Base-by-base conservation (phyloP, 1,139 yeast species). In the Blastobotrys ciferrii region DNA sequence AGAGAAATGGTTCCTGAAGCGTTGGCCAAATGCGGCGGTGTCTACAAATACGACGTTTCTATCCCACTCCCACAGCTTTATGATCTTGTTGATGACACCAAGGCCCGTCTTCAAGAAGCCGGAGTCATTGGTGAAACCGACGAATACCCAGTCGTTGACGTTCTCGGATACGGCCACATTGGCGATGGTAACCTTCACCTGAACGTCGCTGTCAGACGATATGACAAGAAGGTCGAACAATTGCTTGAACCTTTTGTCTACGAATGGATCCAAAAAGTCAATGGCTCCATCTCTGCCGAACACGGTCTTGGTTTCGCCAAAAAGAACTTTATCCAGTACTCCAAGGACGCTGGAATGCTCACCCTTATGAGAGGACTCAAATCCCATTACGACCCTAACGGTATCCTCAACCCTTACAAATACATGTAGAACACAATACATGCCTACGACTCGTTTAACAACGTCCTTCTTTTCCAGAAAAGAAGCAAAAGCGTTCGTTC, bases 301-400 rank as follows among this genome's bases (percentile, higher is more conserved):
- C 98, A 92, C 67, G 98, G 98, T 3, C 75, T 92, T 53, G 98
- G 98, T 0, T 87, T 92, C 78, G 96, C 91, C 64, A 92, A 92
- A 83, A 87, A 85, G 60, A 84, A 86, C 63, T 92, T 86, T 66
- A 77, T 91, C 58, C 84, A 84, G 9, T 91, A 91, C 72, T 79
- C 95, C 54, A 91, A 89, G 74, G 79, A 80, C 56, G 80, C 76
- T 5, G 71, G 72, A 43, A 89, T 87, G 66, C 78, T 92, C 53
- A 66, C 72, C 41, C 66, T 87, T 71, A 89, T 92, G 76, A 84
- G 84, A 64, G 80, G 79, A 37, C 70, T 91, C 59, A 91, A 91
- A 70, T 60, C 73, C n/a, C 82, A 79, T 57, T 89, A 81, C 63
- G 98, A 91, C 73, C 97, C 97, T 55, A 84, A 87, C 49, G 86